phyloP scores from a whole-genome alignment of 2,329 filamentous ascomycete genomes.

The Aureobasidium sp. region DNA sequence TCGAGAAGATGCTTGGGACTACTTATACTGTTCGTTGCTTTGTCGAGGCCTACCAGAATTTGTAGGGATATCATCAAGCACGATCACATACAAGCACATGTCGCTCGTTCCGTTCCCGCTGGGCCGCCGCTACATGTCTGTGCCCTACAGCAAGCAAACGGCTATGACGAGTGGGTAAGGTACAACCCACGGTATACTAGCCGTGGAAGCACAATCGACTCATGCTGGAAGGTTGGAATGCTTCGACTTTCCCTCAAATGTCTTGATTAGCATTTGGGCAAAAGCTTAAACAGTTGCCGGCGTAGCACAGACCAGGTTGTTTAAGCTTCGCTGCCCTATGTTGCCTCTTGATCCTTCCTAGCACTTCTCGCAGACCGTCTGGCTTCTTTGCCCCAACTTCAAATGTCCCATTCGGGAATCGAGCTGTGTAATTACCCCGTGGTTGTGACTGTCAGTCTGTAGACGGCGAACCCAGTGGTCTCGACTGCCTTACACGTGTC shows the following conservation, averaged over 20 bases:
- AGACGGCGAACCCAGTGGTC: neutral
- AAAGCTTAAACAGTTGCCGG: neutral
- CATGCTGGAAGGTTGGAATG: neutral
- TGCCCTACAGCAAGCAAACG: neutral
- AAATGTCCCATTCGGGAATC: neutral
- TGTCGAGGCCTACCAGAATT: neutral
- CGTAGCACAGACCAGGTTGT: neutral
- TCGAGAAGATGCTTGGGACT: neutral
- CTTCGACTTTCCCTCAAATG: neutral
- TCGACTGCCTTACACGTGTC: neutral
- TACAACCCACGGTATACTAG: neutral
- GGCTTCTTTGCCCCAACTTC: conserved; percentile 11
- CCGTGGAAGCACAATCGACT: neutral
- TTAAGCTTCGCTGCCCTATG: neutral
- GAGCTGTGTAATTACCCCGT: neutral
- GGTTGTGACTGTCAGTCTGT: neutral
- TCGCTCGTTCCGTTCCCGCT: conserved; percentile 5
- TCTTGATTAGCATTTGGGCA: neutral
- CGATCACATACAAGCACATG: neutral
- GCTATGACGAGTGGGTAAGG: neutral
- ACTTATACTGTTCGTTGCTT: neutral
- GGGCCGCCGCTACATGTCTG: neutral
- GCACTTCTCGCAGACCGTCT: neutral
- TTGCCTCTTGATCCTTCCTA: neutral
- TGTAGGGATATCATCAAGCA: neutral